Percentiles rank a stretch among this genome's conserved stretches.
Conservation (phyloP, 192 early-diverging fungal genomes). For the Gamsiella multidivaricata region DNA sequence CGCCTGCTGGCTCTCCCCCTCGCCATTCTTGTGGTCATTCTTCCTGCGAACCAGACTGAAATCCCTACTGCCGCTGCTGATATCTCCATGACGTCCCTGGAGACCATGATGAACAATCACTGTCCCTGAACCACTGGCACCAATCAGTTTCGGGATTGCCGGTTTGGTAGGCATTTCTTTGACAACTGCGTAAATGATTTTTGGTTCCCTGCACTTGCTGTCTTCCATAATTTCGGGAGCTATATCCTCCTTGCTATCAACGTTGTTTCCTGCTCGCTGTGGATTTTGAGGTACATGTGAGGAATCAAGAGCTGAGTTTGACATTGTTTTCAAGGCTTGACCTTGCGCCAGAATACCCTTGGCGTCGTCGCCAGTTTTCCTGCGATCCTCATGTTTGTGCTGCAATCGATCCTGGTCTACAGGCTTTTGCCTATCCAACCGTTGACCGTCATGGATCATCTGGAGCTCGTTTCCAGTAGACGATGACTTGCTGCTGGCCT, state of each 20-base stretch:
- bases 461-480: too few species aligned
- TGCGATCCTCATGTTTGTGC: too few species aligned
- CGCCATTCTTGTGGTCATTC: neutral
- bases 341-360: too few species aligned
- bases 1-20: neutral
- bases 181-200: conserved; percentile 49
- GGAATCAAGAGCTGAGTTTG: neutral
- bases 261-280: conserved; percentile 4
- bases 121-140: conserved; percentile 46
- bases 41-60: neutral
- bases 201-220: conserved; percentile 17
- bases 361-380: too few species aligned
- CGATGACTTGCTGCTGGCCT: too few species aligned
- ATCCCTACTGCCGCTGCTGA: neutral
- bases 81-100: neutral
- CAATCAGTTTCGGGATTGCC: conserved; percentile 35
- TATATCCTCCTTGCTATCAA: neutral
- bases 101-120: conserved; percentile 10
- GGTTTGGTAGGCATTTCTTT: conserved; percentile 37
- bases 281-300: neutral
- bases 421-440: too few species aligned
- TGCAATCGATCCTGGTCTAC: too few species aligned
- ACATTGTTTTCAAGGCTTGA: neutral
- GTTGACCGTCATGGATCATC: too few species aligned
- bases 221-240: neutral